Evolutionary conservation across 2,329 filamentous ascomycete genomes (phyloP).

Genomic region (Penicillium brevicompactum): DNA sequence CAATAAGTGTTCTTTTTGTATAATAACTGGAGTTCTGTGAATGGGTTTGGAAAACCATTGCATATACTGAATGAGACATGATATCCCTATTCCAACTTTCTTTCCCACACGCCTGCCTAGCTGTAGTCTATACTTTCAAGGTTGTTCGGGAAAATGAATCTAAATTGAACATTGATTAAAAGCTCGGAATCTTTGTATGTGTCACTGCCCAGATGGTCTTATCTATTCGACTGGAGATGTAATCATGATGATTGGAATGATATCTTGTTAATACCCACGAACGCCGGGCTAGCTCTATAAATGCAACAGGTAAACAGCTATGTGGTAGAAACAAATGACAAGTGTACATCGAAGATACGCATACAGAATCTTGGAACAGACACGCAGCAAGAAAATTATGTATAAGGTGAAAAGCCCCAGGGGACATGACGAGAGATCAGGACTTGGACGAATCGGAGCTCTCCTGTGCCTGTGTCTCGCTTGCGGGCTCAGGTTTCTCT

Average conservation of each 20-base stretch:
- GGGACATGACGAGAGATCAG: slow-evolving; percentile 1
- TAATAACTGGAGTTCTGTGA: not conserved
- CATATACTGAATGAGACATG: not conserved
- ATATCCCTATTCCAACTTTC: not conserved
- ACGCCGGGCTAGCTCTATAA: slow-evolving; percentile 23
- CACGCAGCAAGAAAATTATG: slow-evolving; percentile 11
- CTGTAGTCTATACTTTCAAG: not conserved
- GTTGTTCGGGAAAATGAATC: not conserved
- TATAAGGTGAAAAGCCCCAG: slow-evolving; percentile 1
- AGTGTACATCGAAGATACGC: slow-evolving; percentile 14
- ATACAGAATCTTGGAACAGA: not conserved
- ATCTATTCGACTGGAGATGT: not conserved
- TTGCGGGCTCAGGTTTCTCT: slow-evolving; percentile 8
- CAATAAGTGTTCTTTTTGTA: not conserved
- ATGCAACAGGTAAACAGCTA: slow-evolving; percentile 18
- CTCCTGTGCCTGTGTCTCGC: slow-evolving; percentile 13
- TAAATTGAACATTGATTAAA: too few relatives aligned
- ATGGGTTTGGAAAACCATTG: not conserved
- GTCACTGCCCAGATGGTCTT: not conserved
- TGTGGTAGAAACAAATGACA: slow-evolving; percentile 16
- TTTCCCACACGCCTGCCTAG: too few relatives aligned
- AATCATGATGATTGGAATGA: not conserved
- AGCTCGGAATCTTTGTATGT: too few relatives aligned
- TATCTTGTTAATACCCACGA: slow-evolving; percentile 12
- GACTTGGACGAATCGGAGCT: slow-evolving; percentile 17